Conservation (phyloP, 805 yeast genomes). For the Suhomyces kilbournensis region DNA sequence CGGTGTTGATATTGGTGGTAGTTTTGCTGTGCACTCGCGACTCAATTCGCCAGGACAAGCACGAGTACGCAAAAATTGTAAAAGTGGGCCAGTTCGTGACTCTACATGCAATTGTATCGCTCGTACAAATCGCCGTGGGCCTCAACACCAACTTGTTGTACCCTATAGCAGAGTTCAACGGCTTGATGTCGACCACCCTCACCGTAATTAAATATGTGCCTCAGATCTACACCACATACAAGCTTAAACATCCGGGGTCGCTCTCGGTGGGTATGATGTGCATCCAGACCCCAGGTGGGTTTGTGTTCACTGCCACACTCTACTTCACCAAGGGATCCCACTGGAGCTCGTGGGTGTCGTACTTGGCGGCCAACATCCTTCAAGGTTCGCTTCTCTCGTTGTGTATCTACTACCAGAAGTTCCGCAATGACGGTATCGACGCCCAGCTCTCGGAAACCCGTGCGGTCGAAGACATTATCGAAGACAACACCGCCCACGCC, state of each 20-base stretch:
- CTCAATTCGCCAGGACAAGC: slow-evolving; percentile 45
- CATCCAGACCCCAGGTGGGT: slow-evolving; percentile 89
- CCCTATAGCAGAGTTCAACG: slow-evolving; percentile 56
- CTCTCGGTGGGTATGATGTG: slow-evolving; percentile 78
- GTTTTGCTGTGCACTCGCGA: slow-evolving; percentile 48
- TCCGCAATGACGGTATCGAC: slow-evolving; percentile 18
- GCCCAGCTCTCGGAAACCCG: slow-evolving; percentile 27
- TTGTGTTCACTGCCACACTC: slow-evolving; percentile 70
- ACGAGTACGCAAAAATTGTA: slow-evolving; percentile 42
- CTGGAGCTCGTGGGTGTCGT: slow-evolving; percentile 88
- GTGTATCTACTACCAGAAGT: slow-evolving; percentile 49
- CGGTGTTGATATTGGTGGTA: slow-evolving; percentile 52
- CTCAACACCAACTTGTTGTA: slow-evolving; percentile 23
- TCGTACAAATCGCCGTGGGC: slow-evolving; percentile 34
- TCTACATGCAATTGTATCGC: slow-evolving; percentile 32
- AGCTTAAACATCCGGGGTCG: slow-evolving; percentile 73
- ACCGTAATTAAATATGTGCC: slow-evolving; percentile 77
- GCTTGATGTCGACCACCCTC: slow-evolving; percentile 59
- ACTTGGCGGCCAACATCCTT: slow-evolving; percentile 63
- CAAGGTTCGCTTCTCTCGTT: slow-evolving; percentile 61
- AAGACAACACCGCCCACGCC: slow-evolving; percentile 16
- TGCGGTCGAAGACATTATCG: slow-evolving; percentile 28
- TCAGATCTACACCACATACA: slow-evolving; percentile 68
- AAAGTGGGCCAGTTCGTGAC: slow-evolving; percentile 41
- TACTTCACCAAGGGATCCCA: slow-evolving; percentile 69